phyloP scores from a whole-genome alignment of 441 rosid genomes.

The Kokia cookei region DNA sequence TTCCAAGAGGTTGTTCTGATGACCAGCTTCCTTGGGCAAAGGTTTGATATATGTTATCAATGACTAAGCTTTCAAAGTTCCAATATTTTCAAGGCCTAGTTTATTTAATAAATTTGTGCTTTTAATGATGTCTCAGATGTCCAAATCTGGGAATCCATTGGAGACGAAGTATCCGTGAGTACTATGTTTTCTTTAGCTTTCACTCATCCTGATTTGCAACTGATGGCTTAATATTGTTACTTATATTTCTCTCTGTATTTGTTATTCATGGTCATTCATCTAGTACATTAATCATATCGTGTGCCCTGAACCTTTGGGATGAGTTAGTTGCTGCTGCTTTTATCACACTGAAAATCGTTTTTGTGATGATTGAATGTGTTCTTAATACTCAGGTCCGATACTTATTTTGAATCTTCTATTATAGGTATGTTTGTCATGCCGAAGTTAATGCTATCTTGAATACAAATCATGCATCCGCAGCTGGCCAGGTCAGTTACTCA shows the following conservation, averaged over 20 bases:
- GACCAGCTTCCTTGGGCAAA: slow-evolving; percentile 98
- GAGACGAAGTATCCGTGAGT: slow-evolving; percentile 92
- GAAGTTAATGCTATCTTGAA: slow-evolving; percentile 95
- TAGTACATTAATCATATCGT: slow-evolving; percentile 1
- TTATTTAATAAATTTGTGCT: neutral
- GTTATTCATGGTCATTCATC: slow-evolving; percentile 3
- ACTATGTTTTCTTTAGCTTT: slow-evolving; percentile 4
- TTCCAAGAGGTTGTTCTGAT: slow-evolving; percentile 98
- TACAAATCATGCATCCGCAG: slow-evolving; percentile 90
- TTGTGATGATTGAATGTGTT: neutral
- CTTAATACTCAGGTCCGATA: neutral
- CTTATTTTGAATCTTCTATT: slow-evolving; percentile 7
- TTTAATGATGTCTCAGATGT: slow-evolving; percentile 48
- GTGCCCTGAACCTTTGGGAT: neutral
- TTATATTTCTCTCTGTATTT: neutral
- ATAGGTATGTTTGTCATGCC: slow-evolving; percentile 95
- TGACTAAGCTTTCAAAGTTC: neutral
- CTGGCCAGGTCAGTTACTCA: slow-evolving; percentile 54
- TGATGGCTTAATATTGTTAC: slow-evolving; percentile 3
- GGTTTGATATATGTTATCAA: slow-evolving; percentile 28
- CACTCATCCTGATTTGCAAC: slow-evolving; percentile 2
- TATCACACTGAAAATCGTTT: neutral
- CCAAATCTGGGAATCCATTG: slow-evolving; percentile 64
- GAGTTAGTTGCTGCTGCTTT: neutral
- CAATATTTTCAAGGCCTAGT: neutral